Evolutionary conservation across 1,284 basidiomycete species (phyloP), one percentile per base, ranked within the genome.

Genomic region (Cryptococcus jaspeensis): DNA sequence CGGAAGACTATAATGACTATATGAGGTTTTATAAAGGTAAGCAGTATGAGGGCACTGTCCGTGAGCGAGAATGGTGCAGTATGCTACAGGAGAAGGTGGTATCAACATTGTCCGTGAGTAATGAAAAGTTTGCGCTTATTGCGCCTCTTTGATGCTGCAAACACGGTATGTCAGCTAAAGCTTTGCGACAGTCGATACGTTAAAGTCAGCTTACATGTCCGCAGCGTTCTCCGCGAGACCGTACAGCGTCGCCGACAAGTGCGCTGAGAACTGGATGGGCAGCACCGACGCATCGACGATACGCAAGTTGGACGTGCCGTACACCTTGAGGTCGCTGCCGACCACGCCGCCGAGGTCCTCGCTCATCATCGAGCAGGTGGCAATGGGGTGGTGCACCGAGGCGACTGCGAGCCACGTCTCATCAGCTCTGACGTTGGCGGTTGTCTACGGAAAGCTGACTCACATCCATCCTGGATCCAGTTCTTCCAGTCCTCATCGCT

Each of bases 361-460:
- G 40, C 72, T 75, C 81, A 85, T 85, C 85, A 88, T 86, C 4
- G 84, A 76, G 2, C 80, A 81, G 0, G 85, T 86, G 0, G 82
- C 85, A 44, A 87, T 79, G 5, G 84, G 85, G 70, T 76, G 76
- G 25, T 60, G 55, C 7, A 60, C 59, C 5, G 55, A 60, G 12
- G 59, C 49, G 44, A 60, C 58, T 60, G 20, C 15, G 18, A 35
- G 25, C 18, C n/a, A 9, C n/a, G 20, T 51, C 12, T 41, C 36
- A 36, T 20, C 18, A 38, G n/a, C 13, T 25, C 28, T 32, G 5
- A 5, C 28, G 5, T 9, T 32, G 28, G 5, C 9, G 28, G 36
- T 18, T 12, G n/a, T 1, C 18, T 12, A 42, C 44, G 18, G 28
- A 5, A 32, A 32, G 28, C 28, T 32, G 9, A 32, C 28, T 32